phyloP scores from a whole-genome alignment of 2,329 filamentous ascomycete genomes.

The Cladosporium sp. region DNA sequence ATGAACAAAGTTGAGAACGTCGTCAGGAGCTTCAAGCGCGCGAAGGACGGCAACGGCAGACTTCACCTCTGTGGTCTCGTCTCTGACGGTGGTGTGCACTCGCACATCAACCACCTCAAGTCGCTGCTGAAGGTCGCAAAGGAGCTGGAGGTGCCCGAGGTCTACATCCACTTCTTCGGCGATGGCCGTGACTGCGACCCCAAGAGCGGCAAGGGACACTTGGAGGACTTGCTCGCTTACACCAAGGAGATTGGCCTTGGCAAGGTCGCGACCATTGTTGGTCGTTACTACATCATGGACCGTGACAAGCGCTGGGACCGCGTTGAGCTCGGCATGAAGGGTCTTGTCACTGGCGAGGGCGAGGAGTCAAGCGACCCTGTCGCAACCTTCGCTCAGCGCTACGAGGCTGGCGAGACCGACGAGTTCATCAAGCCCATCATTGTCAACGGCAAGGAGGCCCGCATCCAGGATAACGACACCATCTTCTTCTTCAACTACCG shows the following conservation, averaged over 20 bases:
- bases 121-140: conserved; percentile 86
- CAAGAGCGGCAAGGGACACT: conserved; percentile 83
- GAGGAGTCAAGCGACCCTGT: conserved; percentile 81
- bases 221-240: conserved; percentile 78
- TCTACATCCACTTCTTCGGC: conserved; percentile 98
- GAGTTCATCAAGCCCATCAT: conserved; percentile 99
- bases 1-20: conserved; percentile 73
- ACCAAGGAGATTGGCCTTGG: conserved; percentile 80
- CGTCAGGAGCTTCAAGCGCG: conserved; percentile 69
- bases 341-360: conserved; percentile 78
- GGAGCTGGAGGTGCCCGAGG: conserved; percentile 77
- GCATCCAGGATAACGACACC: conserved; percentile 87
- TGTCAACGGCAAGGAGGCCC: conserved; percentile 76
- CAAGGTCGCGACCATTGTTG: conserved; percentile 87
- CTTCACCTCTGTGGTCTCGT: conserved; percentile 89
- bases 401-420: conserved; percentile 83
- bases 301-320: conserved; percentile 99
- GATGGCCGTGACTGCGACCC: conserved; percentile 97
- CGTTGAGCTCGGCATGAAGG: conserved; percentile 84
- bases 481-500: conserved; percentile 99
- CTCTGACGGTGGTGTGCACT: conserved; percentile 92
- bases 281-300: conserved; percentile 98
- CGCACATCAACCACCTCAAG: conserved; percentile 91
- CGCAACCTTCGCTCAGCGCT: conserved; percentile 79
- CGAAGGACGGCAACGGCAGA: conserved; percentile 83